These are phyloP conservation scores for Claviceps pusilla DNA, from an alignment of 2,329 filamentous ascomycete genomes.

Conservation along the genomic window DNA sequence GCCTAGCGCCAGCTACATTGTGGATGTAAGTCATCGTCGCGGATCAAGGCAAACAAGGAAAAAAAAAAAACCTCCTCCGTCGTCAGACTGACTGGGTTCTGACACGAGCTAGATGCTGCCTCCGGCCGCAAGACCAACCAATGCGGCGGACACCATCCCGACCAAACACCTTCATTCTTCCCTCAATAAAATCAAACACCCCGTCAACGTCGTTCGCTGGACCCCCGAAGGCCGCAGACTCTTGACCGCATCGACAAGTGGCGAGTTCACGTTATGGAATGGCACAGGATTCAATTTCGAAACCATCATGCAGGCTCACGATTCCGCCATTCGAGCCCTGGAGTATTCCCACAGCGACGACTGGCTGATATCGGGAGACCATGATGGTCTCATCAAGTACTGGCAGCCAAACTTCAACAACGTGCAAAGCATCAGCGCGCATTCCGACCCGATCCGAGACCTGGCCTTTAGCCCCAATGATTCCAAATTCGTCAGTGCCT, in stretches of 20 bases:
- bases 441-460: slow-evolving; percentile 78
- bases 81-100: slow-evolving; percentile 3
- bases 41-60: not conserved
- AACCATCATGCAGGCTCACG: slow-evolving; percentile 96
- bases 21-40: slow-evolving; percentile 44
- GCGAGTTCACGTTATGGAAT: slow-evolving; percentile 97
- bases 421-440: slow-evolving; percentile 83
- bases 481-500: slow-evolving; percentile 88
- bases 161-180: slow-evolving; percentile 97
- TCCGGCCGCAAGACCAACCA: slow-evolving; percentile 58
- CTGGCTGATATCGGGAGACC: slow-evolving; percentile 90
- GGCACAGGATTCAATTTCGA: slow-evolving; percentile 99
- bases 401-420: slow-evolving; percentile 99
- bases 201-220: slow-evolving; percentile 93
- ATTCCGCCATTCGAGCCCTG: slow-evolving; percentile 67
- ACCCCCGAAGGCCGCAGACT: slow-evolving; percentile 87
- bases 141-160: slow-evolving; percentile 73
- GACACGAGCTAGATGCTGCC: slow-evolving; percentile 57
- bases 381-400: slow-evolving; percentile 92
- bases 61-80: no score
- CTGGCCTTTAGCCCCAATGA: slow-evolving; percentile 89
- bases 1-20: slow-evolving; percentile 76
- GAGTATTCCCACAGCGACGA: slow-evolving; percentile 91
- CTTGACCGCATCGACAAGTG: slow-evolving; percentile 86
- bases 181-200: slow-evolving; percentile 94